phyloP scores from a whole-genome alignment of 2,329 filamentous ascomycete species.

The Aspergillus sp. region DNA sequence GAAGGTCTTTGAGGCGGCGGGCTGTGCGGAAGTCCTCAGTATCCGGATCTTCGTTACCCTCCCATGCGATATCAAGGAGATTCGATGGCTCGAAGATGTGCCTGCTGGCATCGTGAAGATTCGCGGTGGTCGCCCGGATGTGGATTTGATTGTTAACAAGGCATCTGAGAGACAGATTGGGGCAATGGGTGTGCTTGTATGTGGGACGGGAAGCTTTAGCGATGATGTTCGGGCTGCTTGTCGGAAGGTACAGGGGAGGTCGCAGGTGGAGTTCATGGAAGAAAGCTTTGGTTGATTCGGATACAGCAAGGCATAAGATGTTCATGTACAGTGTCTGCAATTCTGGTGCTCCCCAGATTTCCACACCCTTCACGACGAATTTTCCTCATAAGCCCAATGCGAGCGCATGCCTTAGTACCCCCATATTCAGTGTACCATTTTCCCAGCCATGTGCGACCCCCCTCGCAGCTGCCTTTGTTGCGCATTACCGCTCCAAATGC shows the following conservation, averaged over 20 bases:
- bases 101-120: slow-evolving; percentile 72
- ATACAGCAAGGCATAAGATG: too few species aligned
- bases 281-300: slow-evolving; percentile 66
- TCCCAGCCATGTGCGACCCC: too few species aligned
- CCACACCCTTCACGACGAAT: too few species aligned
- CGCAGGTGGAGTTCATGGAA: slow-evolving; percentile 74
- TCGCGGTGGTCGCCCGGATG: slow-evolving; percentile 85
- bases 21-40: slow-evolving; percentile 61
- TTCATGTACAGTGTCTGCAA: too few species aligned
- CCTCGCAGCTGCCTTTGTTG: too few species aligned
- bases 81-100: slow-evolving; percentile 68
- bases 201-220: slow-evolving; percentile 73
- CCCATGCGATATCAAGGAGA: slow-evolving; percentile 78
- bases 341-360: too few species aligned
- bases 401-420: too few species aligned
- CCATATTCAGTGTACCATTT: too few species aligned
- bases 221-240: slow-evolving; percentile 76
- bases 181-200: slow-evolving; percentile 85
- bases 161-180: slow-evolving; percentile 82
- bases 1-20: slow-evolving; percentile 71
- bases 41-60: slow-evolving; percentile 90
- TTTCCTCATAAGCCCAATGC: too few species aligned
- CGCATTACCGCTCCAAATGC: too few species aligned
- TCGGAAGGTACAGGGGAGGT: slow-evolving; percentile 62
- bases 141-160: slow-evolving; percentile 74